phyloP scores from a whole-genome alignment of 148 eudicot species.

The Vaccinium corymbosum region DNA sequence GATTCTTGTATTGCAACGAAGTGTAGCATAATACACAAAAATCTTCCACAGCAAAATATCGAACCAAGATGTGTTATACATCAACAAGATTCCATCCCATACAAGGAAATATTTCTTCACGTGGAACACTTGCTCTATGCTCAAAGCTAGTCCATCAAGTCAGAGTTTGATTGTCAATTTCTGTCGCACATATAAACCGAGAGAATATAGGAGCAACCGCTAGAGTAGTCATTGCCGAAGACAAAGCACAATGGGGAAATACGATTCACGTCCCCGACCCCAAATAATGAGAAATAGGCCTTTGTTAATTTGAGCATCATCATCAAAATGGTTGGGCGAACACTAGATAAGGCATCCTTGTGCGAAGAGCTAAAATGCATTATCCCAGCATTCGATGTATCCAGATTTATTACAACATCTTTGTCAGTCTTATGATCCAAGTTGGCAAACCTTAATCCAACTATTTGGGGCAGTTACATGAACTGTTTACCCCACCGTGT shows the following conservation, averaged over 20 bases:
- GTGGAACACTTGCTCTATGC: neutral
- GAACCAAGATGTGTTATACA: neutral
- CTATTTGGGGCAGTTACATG: slow-evolving; percentile 3
- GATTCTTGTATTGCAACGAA: neutral
- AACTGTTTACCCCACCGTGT: neutral
- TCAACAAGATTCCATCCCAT: neutral
- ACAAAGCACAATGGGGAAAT: neutral
- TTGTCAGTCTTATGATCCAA: neutral
- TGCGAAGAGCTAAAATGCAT: neutral
- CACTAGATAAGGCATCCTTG: neutral
- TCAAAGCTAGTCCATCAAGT: neutral
- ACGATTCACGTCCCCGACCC: neutral
- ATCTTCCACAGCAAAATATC: neutral
- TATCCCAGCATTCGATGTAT: neutral
- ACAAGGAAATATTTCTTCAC: neutral
- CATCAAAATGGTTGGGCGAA: neutral
- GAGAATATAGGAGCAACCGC: slow-evolving; percentile 9
- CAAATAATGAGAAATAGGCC: neutral
- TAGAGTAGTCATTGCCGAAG: neutral
- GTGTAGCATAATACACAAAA: neutral
- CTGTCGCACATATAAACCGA: neutral
- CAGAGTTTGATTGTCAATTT: neutral
- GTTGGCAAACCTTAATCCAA: neutral
- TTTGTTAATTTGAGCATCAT: neutral
- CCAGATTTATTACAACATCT: neutral